These are phyloP conservation scores for Cenchrus fungigraminus DNA, from an alignment of 176 grass and related monocot genomes.

Conservation along the genomic window DNA sequence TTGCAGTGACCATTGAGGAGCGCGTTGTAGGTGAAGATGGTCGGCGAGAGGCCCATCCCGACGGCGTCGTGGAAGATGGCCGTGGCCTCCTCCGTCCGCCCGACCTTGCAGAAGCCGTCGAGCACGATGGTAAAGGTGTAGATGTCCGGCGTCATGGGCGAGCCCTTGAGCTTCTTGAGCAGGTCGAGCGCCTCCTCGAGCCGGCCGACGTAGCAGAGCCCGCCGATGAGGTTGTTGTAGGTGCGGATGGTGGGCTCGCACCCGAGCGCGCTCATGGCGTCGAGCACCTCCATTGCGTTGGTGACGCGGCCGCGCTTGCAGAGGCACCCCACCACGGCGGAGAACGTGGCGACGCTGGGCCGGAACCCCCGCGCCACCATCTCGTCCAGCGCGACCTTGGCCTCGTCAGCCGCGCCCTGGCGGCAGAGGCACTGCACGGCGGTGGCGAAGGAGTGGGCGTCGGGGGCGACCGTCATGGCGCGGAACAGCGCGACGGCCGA, in stretches of 20 bases:
- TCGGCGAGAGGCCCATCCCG: slow-evolving; percentile 55
- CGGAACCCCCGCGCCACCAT: slow-evolving; percentile 62
- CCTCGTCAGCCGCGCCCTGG: slow-evolving; percentile 70
- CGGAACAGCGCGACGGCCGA: slow-evolving; percentile 59
- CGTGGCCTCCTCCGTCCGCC: slow-evolving; percentile 60
- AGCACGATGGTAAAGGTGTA: slow-evolving; percentile 80
- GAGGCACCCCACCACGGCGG: slow-evolving; percentile 63
- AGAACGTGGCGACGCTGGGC: slow-evolving; percentile 62
- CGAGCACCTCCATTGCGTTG: slow-evolving; percentile 69
- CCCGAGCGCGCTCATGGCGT: slow-evolving; percentile 60
- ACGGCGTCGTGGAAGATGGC: slow-evolving; percentile 59
- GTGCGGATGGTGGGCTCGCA: slow-evolving; percentile 70
- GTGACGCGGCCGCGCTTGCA: slow-evolving; percentile 77
- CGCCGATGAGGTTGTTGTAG: slow-evolving; percentile 80
- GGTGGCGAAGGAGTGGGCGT: slow-evolving; percentile 61
- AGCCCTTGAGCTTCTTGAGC: slow-evolving; percentile 65
- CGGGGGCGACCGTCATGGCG: slow-evolving; percentile 47
- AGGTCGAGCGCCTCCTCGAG: slow-evolving; percentile 80
- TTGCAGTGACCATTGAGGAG: slow-evolving; percentile 89
- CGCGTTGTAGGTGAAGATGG: slow-evolving; percentile 79
- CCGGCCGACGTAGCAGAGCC: slow-evolving; percentile 84
- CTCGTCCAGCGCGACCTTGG: slow-evolving; percentile 62
- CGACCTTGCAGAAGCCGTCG: slow-evolving; percentile 87
- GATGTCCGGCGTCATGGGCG: slow-evolving; percentile 67
- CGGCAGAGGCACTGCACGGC: slow-evolving; percentile 72